Evolutionary conservation across 257 asterid genomes (phyloP), one percentile per base, ranked within the genome.

Genomic region (Capsicum chinense): DNA sequence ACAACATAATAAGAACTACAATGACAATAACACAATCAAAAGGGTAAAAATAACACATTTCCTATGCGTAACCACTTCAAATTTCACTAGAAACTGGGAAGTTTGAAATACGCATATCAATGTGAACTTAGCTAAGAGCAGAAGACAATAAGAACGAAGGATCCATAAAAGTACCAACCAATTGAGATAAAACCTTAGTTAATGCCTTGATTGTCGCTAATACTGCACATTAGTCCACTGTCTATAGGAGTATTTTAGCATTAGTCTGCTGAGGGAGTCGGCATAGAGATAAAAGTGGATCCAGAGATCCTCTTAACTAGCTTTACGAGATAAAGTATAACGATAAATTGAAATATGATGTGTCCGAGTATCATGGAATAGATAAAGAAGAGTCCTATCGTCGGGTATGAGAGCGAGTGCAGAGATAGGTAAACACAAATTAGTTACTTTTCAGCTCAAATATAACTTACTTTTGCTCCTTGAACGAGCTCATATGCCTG

Each of bases 401-500:
- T 16, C 66, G 6, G 33, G 11, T 59, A 59, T 16, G 66, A 59
- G 33, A 59, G 33, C 7, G 1, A 59, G 66, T 8, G 21, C 21
- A 59, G 66, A 59, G 66, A 59, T 59, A 59, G 7, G 66, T 59
- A 42, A 39, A 14, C 82, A 76, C 54, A 78, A 78, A 33, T 21
- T 12, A 78, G 66, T 78, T 54, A 26, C 33, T 4, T 21, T 74
- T 78, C 82, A 78, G 14, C 82, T 26, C 5, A 63, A 71, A 15
- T 73, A 66, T 68, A 60, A 91, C 99, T 92, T 88, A 95, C 99
- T 88, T 94, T 90, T 80, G 93, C 90, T 84, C 99, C 99, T 91
- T 95, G 99, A 76, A 95, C 94, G 88, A 95, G 97, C 82, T 94
- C 97, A 87, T 93, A 95, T 0, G 97, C 99, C 99, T 95, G 96